Percentiles rank a stretch among this genome's conserved stretches.
These are phyloP conservation scores for Suhomyces kunorum DNA, from an alignment of 1,139 yeast species.

Conservation along the genomic window DNA sequence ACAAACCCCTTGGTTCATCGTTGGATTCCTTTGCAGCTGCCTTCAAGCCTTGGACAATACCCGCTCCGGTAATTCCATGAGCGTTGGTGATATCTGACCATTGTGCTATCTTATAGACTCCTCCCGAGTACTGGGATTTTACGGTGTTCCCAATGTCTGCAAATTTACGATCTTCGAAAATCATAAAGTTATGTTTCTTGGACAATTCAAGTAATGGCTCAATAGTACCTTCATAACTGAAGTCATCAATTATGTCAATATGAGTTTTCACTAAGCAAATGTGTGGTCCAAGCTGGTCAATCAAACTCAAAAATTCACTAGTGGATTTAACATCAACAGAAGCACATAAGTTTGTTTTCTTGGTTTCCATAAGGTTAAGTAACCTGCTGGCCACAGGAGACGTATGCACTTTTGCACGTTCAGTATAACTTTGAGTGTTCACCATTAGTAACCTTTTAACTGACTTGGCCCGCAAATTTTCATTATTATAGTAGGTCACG, in stretches of 20 bases:
- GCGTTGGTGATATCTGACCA: conserved; percentile 99
- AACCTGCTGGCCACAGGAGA: conserved; percentile 82
- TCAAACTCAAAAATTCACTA: conserved; percentile 64
- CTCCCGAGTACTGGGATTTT: conserved; percentile 88
- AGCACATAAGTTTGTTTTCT: conserved; percentile 90
- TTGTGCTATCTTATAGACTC: conserved; percentile 81
- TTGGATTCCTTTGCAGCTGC: conserved; percentile 74
- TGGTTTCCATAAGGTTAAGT: conserved; percentile 70
- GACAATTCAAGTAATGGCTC: conserved; percentile 70
- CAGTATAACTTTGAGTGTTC: conserved; percentile 49
- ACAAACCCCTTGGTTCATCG: conserved; percentile 75
- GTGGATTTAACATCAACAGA: conserved; percentile 91
- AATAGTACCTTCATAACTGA: conserved; percentile 76
- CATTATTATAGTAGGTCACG: background rate
- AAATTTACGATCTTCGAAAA: conserved; percentile 95
- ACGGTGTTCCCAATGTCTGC: conserved; percentile 99
- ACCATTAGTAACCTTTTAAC: conserved; percentile 18
- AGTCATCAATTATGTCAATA: conserved; percentile 89
- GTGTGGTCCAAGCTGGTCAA: conserved; percentile 85
- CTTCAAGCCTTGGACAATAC: conserved; percentile 85
- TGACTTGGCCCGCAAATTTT: no score
- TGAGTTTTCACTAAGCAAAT: conserved; percentile 94
- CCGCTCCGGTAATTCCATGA: conserved; percentile 95
- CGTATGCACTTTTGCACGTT: conserved; percentile 68
- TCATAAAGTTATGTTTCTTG: conserved; percentile 76